These are phyloP conservation scores for Curvularia sp. DNA, from an alignment of 2,329 filamentous ascomycete species.

Conservation along the genomic window DNA sequence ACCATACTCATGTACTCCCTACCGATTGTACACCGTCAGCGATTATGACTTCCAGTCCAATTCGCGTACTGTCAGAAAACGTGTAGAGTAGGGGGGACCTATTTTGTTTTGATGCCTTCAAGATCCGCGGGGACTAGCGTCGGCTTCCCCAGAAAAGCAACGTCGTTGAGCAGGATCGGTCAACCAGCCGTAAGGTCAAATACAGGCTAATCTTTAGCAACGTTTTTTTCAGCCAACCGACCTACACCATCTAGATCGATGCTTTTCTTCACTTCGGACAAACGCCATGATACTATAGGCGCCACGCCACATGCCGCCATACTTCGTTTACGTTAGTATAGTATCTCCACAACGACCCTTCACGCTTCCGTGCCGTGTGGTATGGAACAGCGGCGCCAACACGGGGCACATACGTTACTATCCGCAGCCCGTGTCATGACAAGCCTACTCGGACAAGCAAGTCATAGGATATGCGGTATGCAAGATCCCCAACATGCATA, in stretches of 20 bases:
- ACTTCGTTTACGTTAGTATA: not conserved
- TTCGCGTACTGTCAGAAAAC: not conserved
- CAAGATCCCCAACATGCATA: constrained; percentile 4
- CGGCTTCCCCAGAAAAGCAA: constrained; percentile 5
- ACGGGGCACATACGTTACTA: constrained; percentile 2
- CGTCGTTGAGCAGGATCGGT: constrained; percentile 1
- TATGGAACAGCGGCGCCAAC: not conserved
- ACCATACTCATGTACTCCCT: not conserved
- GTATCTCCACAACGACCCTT: not conserved
- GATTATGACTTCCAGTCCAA: not conserved
- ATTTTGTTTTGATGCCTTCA: constrained; percentile 6
- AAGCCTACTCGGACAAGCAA: not conserved
- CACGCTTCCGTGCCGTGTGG: not conserved
- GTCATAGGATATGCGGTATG: not conserved
- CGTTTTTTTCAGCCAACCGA: constrained; percentile 1
- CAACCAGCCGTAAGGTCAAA: not conserved
- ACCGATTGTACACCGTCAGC: not conserved
- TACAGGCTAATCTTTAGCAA: not conserved
- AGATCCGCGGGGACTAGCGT: not conserved
- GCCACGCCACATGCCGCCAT: constrained; percentile 1
- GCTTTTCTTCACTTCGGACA: not conserved
- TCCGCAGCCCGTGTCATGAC: constrained; percentile 1
- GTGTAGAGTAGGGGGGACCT: not conserved
- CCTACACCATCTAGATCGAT: constrained; percentile 1
- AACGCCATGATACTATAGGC: not conserved